These are phyloP conservation scores for Millerozyma acaciae DNA, from an alignment of 805 yeast species.

Conservation along the genomic window DNA sequence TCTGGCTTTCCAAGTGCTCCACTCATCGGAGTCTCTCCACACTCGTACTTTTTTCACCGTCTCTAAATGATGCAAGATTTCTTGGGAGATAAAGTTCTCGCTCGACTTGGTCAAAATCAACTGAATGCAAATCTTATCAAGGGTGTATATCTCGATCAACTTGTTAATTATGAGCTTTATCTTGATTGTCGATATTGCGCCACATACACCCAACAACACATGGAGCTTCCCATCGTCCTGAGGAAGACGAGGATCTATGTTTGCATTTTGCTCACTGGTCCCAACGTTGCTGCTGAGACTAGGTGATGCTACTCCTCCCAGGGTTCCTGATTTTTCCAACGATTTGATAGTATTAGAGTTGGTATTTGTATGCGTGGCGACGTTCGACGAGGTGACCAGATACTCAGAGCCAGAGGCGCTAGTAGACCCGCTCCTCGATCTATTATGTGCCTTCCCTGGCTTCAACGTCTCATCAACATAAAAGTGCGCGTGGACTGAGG, in stretches of 20 bases:
- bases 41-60: conserved; percentile 42
- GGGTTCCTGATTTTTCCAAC: conserved; percentile 8
- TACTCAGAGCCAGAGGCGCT: conserved; percentile 25
- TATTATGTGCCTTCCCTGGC: conserved; percentile 28
- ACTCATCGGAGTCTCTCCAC: conserved; percentile 59
- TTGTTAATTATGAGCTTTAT: conserved; percentile 50
- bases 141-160: conserved; percentile 48
- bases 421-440: conserved; percentile 39
- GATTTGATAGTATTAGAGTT: conserved; percentile 5
- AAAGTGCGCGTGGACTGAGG: conserved; percentile 79
- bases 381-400: conserved; percentile 6
- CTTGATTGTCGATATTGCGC: conserved; percentile 50
- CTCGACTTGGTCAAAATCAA: conserved; percentile 51
- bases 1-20: conserved; percentile 73
- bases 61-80: conserved; percentile 37
- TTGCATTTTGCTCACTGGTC: conserved; percentile 38
- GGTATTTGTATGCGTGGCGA: background rate
- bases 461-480: conserved; percentile 64
- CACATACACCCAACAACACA: conserved; percentile 55
- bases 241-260: conserved; percentile 50
- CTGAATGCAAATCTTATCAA: conserved; percentile 50
- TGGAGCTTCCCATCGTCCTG: conserved; percentile 55
- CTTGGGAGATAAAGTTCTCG: conserved; percentile 49
- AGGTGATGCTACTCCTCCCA: conserved; percentile 1
- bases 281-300: background rate